Percentiles rank a stretch among this genome's conserved stretches.
These are phyloP conservation scores for Lachancea cidri DNA, from an alignment of 805 yeast species.

Conservation along the genomic window DNA sequence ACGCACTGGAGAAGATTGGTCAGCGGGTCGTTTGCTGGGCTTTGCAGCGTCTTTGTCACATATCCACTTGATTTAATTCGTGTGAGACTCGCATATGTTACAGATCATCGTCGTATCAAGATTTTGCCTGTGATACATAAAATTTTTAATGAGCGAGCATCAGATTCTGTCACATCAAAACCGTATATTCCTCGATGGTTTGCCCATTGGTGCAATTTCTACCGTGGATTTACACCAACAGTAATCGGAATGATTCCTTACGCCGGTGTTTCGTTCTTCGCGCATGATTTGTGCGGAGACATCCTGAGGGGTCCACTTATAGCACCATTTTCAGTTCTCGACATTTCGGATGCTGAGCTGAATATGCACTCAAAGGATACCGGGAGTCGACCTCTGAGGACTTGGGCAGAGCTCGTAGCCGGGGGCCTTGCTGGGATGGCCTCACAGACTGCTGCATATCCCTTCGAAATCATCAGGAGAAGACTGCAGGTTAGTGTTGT, in stretches of 20 bases:
- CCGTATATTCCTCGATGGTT: slow-evolving; percentile 34
- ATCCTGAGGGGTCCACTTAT: slow-evolving; percentile 60
- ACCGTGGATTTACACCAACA: slow-evolving; percentile 92
- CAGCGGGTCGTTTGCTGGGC: slow-evolving; percentile 89
- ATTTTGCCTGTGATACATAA: slow-evolving; percentile 25
- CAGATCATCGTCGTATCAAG: slow-evolving; percentile 37
- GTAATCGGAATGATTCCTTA: slow-evolving; percentile 94
- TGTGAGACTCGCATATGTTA: slow-evolving; percentile 88
- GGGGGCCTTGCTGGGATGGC: slow-evolving; percentile 96
- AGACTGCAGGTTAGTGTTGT: slow-evolving; percentile 94
- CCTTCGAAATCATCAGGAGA: slow-evolving; percentile 90
- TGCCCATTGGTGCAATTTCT: slow-evolving; percentile 57
- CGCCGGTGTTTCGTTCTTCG: slow-evolving; percentile 95
- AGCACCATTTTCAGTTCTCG: slow-evolving; percentile 45
- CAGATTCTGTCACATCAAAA: slow-evolving; percentile 30
- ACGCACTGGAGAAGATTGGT: slow-evolving; percentile 73
- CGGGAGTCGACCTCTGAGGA: slow-evolving; percentile 58
- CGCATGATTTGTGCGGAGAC: slow-evolving; percentile 90
- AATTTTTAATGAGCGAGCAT: slow-evolving; percentile 31
- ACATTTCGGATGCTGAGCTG: slow-evolving; percentile 18
- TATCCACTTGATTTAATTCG: slow-evolving; percentile 90
- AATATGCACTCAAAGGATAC: slow-evolving; percentile 19
- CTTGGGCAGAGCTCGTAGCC: slow-evolving; percentile 90
- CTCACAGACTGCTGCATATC: slow-evolving; percentile 95
- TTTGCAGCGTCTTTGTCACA: slow-evolving; percentile 79